Evolutionary conservation across 2,329 filamentous ascomycete genomes (phyloP).

Genomic region (Aspergillus carbonarius): DNA sequence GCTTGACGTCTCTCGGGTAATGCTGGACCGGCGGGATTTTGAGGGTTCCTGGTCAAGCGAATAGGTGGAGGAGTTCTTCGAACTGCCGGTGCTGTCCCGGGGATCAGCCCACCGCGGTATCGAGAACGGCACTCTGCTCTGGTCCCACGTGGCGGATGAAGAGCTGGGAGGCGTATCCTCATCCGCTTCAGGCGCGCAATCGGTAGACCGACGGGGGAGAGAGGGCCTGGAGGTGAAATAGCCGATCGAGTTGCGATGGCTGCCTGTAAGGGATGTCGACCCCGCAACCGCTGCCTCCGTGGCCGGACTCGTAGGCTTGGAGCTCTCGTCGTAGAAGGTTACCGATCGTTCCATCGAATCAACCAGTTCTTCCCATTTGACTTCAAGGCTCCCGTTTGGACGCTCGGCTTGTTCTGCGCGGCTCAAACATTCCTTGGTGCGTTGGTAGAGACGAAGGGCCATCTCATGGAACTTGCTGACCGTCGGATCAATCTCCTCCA

Average conservation of each 20-base stretch:
- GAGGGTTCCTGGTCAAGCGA: conserved; percentile 41
- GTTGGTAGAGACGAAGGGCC: conserved; percentile 43
- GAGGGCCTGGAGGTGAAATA: conserved; percentile 40
- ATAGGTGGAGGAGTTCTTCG: conserved; percentile 49
- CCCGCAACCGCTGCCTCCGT: conserved; percentile 32
- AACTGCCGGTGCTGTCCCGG: conserved; percentile 44
- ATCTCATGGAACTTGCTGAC: conserved; percentile 46
- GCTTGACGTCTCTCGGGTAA: conserved; percentile 39
- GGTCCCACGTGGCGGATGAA: conserved; percentile 45
- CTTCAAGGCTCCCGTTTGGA: conserved; percentile 46
- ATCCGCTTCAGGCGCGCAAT: conserved; percentile 38
- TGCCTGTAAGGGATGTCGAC: conserved; percentile 31
- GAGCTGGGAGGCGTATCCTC: conserved; percentile 48
- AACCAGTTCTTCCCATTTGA: conserved; percentile 52
- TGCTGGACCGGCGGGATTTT: conserved; percentile 39
- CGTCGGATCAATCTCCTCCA: conserved; percentile 39
- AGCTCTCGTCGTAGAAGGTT: conserved; percentile 43
- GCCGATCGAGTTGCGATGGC: conserved; percentile 43
- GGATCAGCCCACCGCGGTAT: conserved; percentile 42
- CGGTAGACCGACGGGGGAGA: conserved; percentile 41
- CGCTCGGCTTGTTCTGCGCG: conserved; percentile 50
- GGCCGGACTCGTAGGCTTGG: conserved; percentile 40
- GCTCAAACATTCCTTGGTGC: conserved; percentile 47
- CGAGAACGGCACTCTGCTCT: conserved; percentile 41
- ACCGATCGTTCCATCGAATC: conserved; percentile 47